Percentiles rank a stretch among this genome's conserved stretches.
phyloP scores from a whole-genome alignment of 352 stramenopile species.

The Phytopythium delawarense region DNA sequence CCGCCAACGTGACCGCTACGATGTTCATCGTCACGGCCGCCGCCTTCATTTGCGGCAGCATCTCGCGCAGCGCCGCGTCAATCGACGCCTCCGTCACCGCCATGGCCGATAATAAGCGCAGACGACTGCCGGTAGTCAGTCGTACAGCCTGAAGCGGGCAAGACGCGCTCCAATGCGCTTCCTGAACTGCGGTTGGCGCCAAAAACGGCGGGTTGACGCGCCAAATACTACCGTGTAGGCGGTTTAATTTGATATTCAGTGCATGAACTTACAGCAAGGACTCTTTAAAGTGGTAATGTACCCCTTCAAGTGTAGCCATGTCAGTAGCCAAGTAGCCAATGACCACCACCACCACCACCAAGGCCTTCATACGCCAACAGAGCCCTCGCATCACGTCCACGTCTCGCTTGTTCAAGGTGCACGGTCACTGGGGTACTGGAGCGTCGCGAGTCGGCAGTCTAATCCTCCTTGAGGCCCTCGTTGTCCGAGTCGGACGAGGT shows the following conservation, averaged over 20 bases:
- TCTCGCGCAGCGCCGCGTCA: slow-evolving; percentile 32
- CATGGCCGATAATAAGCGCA: not conserved
- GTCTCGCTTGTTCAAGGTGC: not conserved
- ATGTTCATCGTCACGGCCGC: slow-evolving; percentile 39
- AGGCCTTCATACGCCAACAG: no score
- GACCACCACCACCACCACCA: no score
- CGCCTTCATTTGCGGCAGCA: slow-evolving; percentile 59
- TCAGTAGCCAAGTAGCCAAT: not conserved
- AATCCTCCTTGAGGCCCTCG: slow-evolving; percentile 55
- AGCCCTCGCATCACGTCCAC: not conserved
- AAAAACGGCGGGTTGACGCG: not conserved
- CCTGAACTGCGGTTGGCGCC: not conserved
- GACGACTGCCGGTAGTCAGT: not conserved
- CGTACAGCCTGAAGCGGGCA: not conserved
- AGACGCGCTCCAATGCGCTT: not conserved
- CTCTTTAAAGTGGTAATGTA: not conserved
- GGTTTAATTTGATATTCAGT: not conserved
- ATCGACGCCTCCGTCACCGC: slow-evolving; percentile 24
- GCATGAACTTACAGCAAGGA: not conserved
- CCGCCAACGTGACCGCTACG: slow-evolving; percentile 48
- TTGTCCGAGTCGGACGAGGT: slow-evolving; percentile 77
- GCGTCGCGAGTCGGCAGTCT: slow-evolving; percentile 6
- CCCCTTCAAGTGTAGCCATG: not conserved
- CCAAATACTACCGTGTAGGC: not conserved
- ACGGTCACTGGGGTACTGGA: not conserved